Evolutionary conservation across 2,329 filamentous ascomycete genomes (phyloP).

Genomic region (Aspergillus hiratsukae): DNA sequence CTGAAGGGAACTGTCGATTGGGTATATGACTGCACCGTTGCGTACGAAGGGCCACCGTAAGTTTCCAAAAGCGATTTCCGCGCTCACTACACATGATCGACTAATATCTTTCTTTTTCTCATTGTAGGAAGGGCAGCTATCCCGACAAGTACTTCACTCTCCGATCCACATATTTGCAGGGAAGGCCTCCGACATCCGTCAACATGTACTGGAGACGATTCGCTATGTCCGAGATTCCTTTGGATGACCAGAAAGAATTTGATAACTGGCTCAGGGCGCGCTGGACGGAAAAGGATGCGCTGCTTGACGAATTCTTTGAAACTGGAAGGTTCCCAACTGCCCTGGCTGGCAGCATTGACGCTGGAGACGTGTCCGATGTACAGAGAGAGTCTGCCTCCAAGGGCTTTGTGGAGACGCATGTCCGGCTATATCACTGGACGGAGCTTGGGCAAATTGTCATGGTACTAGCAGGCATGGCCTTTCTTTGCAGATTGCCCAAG

Average conservation of each 20-base stretch:
- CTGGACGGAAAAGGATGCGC: constrained; percentile 87
- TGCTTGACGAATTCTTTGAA: constrained; percentile 76
- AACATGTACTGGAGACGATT: constrained; percentile 97
- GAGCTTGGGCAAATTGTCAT: constrained; percentile 44
- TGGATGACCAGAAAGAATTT: constrained; percentile 69
- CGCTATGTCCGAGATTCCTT: constrained; percentile 71
- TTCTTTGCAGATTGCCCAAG: constrained; percentile 28
- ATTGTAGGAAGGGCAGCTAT: constrained; percentile 64
- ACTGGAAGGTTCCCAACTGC: constrained; percentile 77
- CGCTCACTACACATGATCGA: neutral
- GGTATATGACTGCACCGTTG: constrained; percentile 78
- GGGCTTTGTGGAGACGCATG: constrained; percentile 42
- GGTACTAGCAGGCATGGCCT: constrained; percentile 32
- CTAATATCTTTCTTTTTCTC: neutral
- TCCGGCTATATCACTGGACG: constrained; percentile 39
- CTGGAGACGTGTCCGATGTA: constrained; percentile 33
- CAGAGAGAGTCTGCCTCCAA: constrained; percentile 30
- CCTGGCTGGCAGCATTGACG: constrained; percentile 48
- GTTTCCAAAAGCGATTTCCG: constrained; percentile 36
- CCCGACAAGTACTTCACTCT: constrained; percentile 91
- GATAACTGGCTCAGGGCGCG: constrained; percentile 78
- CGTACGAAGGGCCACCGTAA: constrained; percentile 89
- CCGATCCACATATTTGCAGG: constrained; percentile 80
- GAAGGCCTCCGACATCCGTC: constrained; percentile 85
- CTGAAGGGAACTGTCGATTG: constrained; percentile 57